A percentile compares a stretch with the other conserved stretches of the same genome.
Evolutionary conservation across 805 yeast genomes (phyloP).

Genomic region (Candida methanosorbosa): DNA sequence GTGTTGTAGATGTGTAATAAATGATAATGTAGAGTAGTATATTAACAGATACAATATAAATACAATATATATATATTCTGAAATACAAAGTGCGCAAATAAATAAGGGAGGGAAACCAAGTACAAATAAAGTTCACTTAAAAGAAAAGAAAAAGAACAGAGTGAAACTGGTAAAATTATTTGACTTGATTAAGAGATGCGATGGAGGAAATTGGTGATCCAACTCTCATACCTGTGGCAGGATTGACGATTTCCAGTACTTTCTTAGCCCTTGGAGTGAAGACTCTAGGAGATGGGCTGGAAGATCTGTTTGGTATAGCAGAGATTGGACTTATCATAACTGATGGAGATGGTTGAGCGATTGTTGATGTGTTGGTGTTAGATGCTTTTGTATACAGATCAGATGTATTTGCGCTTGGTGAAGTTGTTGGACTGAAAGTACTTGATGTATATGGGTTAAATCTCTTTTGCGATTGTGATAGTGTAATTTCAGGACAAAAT

Average conservation of each 20-base stretch:
- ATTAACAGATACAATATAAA: no score
- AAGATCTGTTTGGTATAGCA: neutral
- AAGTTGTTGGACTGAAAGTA: constrained; percentile 45
- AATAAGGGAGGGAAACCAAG: neutral
- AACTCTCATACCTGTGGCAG: constrained; percentile 49
- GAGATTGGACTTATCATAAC: neutral
- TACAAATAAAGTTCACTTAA: neutral
- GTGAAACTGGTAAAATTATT: neutral
- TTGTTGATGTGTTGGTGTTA: neutral
- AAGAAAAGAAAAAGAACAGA: neutral
- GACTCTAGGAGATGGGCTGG: constrained; percentile 31
- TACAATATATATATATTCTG: no score
- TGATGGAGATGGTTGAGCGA: neutral
- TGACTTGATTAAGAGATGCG: neutral
- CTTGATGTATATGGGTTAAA: constrained; percentile 64
- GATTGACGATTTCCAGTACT: constrained; percentile 54
- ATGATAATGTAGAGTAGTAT: no score
- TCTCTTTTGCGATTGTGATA: constrained; percentile 21
- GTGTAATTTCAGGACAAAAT: constrained; percentile 48
- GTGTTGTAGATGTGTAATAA: no score
- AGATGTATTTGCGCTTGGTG: constrained; percentile 24
- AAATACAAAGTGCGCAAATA: no score
- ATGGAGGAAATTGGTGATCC: constrained; percentile 25
- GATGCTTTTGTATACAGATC: constrained; percentile 9
- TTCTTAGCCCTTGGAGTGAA: constrained; percentile 52